Evolutionary conservation across 2,329 filamentous ascomycete species (phyloP), one percentile per base, ranked within the genome.

Genomic region (Monosporascus sp.): DNA sequence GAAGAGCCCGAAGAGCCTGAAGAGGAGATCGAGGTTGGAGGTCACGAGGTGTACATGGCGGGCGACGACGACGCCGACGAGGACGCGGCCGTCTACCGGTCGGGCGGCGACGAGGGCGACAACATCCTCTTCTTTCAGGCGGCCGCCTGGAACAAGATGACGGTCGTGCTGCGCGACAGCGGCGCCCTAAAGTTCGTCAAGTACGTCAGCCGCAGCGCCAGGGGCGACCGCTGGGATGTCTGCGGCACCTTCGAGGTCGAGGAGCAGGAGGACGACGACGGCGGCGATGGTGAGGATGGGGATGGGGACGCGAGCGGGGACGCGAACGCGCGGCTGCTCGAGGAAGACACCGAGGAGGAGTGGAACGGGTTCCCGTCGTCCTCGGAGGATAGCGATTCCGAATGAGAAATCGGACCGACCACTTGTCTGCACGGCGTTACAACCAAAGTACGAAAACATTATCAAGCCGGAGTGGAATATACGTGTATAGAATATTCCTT

Each of bases 121-220:
- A 84, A 84, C 68, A 83, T 84, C 58, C 74, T 85, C 47, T 84
- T 84, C 71, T 83, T 81, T 75, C 81, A 84, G 69, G 77, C 78
- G 8, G 78, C 81, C 1, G 70, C 80, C 17, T 99, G 94, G 94
- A 97, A 97, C 71, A 90, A 88, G 59, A 79, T 99, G 75, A 91
- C 87, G 59, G 84, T 99, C 60, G 94, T 97, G 35, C 75, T 97
- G 61, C 82, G 94, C 54, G 94, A 99, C 68, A 85, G 83, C 60
- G 92, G 90, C 15, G 87, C 88, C 15, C 77, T 99, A 66, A 87
- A 90, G 69, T 99, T 99, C 68, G 91, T 97, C 65, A 99, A 97
- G 77, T 99, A 97, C 70, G 88, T 99, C 22, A 95, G 88, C 71
- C 79, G 79, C 55, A 82, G 80, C 49, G 94, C 94, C 7, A 83